phyloP scores from a whole-genome alignment of 2,329 filamentous ascomycete genomes.

The Sclerotiophoma versabilis region DNA sequence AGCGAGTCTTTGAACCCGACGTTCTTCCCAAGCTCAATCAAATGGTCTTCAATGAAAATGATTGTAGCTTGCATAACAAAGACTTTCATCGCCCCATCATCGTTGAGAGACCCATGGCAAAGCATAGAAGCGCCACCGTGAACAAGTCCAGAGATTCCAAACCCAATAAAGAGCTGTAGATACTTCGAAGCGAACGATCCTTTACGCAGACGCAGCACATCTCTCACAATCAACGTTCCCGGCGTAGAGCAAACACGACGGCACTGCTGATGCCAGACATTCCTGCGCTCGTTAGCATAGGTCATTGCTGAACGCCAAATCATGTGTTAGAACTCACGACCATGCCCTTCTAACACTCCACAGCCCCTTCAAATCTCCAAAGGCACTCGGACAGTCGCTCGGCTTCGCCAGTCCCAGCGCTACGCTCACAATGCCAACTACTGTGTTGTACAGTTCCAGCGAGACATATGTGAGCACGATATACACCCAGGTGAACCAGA shows the following conservation, averaged over 20 bases:
- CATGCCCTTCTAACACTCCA: conserved; percentile 32
- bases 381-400: conserved; percentile 36
- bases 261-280: conserved; percentile 37
- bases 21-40: conserved; percentile 31
- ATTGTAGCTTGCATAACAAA: conserved; percentile 35
- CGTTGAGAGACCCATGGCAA: conserved; percentile 17
- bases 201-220: conserved; percentile 29
- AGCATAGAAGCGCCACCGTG: conserved; percentile 31
- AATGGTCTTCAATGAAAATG: conserved; percentile 42
- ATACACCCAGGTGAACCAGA: conserved; percentile 28
- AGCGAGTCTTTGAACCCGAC: conserved; percentile 23
- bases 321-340: conserved; percentile 34
- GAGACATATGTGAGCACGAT: conserved; percentile 28
- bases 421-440: conserved; percentile 22
- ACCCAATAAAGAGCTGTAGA: conserved; percentile 37
- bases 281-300: background rate
- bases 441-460: conserved; percentile 19
- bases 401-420: conserved; percentile 25
- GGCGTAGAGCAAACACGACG: conserved; percentile 29
- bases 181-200: conserved; percentile 42
- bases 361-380: conserved; percentile 26
- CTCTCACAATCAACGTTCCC: conserved; percentile 24
- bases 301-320: no score
- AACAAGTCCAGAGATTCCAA: conserved; percentile 26
- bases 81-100: conserved; percentile 22